Conservation (phyloP, 2,329 filamentous ascomycete species). For the Cercospora sesami region DNA sequence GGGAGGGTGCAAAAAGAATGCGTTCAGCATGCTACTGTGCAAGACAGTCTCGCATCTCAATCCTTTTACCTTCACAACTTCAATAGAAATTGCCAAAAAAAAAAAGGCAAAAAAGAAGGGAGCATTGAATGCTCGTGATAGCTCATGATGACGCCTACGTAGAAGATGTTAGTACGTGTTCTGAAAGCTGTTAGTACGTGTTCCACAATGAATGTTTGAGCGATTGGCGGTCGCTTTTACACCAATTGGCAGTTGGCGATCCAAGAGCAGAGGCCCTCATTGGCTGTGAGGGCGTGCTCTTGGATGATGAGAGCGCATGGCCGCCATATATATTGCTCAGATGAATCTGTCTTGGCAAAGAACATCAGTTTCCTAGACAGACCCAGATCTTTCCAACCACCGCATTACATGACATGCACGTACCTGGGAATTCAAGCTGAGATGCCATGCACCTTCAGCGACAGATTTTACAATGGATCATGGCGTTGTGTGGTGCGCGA, state of each 20-base stretch:
- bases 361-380: neutral
- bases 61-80: neutral
- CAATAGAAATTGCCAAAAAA: neutral
- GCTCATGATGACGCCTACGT: neutral
- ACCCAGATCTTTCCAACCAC: neutral
- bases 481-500: constrained; percentile 4
- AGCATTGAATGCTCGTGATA: neutral
- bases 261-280: neutral
- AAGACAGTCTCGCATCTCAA: neutral
- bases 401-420: neutral
- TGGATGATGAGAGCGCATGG: neutral
- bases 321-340: neutral
- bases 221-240: neutral
- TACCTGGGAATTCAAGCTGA: neutral
- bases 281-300: neutral
- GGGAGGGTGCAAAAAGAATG: neutral
- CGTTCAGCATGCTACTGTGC: neutral
- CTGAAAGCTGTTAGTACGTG: neutral
- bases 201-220: neutral
- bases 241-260: neutral
- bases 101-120: neutral
- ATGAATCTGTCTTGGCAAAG: neutral
- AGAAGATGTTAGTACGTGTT: neutral
- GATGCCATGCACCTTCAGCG: neutral
- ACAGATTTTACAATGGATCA: neutral